These are phyloP conservation scores for Potentilla sterilis DNA, from an alignment of 306 rosid genomes.

Conservation along the genomic window DNA sequence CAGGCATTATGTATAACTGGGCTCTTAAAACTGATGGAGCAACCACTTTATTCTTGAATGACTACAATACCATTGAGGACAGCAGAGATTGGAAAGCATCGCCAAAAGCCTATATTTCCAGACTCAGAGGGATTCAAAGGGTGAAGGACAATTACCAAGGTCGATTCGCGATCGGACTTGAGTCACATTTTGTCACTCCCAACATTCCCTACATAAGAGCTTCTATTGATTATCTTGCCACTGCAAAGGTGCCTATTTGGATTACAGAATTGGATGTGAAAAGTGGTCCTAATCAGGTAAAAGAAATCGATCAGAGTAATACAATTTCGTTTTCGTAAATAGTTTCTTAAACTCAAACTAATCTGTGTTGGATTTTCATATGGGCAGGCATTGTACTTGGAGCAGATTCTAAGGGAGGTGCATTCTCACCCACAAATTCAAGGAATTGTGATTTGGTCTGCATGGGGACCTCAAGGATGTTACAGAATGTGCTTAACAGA, in stretches of 20 bases:
- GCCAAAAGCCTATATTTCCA: conserved; percentile 41
- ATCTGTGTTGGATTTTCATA: background rate
- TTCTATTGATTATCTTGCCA: conserved; percentile 60
- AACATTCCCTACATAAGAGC: conserved; percentile 62
- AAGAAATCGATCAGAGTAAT: background rate
- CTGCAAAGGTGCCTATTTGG: conserved; percentile 65
- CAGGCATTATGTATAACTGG: conserved; percentile 34
- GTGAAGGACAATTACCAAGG: conserved; percentile 20
- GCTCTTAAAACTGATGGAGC: conserved; percentile 39
- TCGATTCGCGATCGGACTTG: conserved; percentile 60
- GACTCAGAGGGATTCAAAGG: conserved; percentile 40
- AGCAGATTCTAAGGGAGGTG: conserved; percentile 55
- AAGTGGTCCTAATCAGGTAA: conserved; percentile 41
- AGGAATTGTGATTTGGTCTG: conserved; percentile 71
- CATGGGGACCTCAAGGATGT: conserved; percentile 49
- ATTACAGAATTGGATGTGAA: conserved; percentile 64
- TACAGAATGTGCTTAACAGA: conserved; percentile 58
- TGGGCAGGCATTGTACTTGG: conserved; percentile 44
- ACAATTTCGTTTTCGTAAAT: background rate
- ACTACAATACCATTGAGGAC: conserved; percentile 67
- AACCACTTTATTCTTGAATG: conserved; percentile 63
- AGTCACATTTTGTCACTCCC: conserved; percentile 57
- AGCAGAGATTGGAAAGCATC: conserved; percentile 31
- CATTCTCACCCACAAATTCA: conserved; percentile 57
- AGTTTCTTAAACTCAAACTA: background rate